Evolutionary conservation across 2,329 filamentous ascomycete species (phyloP), one percentile per base, ranked within the genome.

Genomic region (Monosporascus sp.): DNA sequence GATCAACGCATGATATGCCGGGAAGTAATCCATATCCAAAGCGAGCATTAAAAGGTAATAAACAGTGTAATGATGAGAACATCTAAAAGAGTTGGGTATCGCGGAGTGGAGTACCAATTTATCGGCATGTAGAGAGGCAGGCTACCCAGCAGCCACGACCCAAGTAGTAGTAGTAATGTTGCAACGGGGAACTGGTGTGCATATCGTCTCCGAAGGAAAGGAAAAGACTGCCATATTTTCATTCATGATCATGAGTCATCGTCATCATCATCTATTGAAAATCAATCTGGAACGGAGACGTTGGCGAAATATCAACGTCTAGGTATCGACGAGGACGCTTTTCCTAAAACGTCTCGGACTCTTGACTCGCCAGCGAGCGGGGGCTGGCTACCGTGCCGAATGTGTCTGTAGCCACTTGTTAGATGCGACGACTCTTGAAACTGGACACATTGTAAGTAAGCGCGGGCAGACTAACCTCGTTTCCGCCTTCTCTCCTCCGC

Each of bases 281-380:
- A 35, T 67, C 57, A 46, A 69, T 51, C 7, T 60, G 47, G 51
- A 69, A 68, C 24, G 67, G 67, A 24, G 63, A 67, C n/a, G 58
- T 54, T 18, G 65, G 60, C 49, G 51, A 43, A 48, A 65, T 57
- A 43, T 35, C 41, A 37, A 65, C 51, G 51, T 65, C 64, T 60
- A 67, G 62, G 49, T 62, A 55, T 48, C 56, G 24, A 27, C 43
- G 62, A 58, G 60, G 49, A 47, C 61, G 65, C 53, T 63, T 62
- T 50, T 55, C 65, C 71, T 75, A 81, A 63, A 80, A 81, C 48
- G 76, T 80, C 62, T 81, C 78, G 35, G 75, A 77, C 54, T 81
- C 78, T 57, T 79, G 75, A 58, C 76, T 67, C 6, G 61, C 43
- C 20, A 22, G 7, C 24, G 43, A 46, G 7, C 43, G 60, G 43